phyloP scores from a whole-genome alignment of 2,329 filamentous ascomycete species.

The Calonectria pseudoturangicola region DNA sequence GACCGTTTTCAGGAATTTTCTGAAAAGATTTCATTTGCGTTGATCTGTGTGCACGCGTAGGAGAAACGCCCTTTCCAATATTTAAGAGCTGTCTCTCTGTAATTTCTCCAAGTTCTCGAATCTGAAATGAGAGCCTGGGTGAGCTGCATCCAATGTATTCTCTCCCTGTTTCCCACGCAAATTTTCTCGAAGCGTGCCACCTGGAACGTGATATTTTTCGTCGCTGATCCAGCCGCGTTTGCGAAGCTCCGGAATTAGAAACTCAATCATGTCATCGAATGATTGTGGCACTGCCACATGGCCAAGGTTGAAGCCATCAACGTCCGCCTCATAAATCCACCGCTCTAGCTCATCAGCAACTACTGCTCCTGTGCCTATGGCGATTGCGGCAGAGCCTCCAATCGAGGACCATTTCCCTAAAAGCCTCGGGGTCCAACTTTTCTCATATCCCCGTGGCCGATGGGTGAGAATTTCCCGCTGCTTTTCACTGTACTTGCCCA shows the following conservation, averaged over 20 bases:
- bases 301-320: slow-evolving; percentile 47
- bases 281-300: slow-evolving; percentile 40
- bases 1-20: no score
- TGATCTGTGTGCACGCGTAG: no score
- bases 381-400: slow-evolving; percentile 59
- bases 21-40: no score
- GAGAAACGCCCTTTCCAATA: no score
- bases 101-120: background rate
- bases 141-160: background rate
- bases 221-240: slow-evolving; percentile 34
- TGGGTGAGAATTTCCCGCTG: slow-evolving; percentile 49
- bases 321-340: slow-evolving; percentile 41
- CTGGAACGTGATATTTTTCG: slow-evolving; percentile 20
- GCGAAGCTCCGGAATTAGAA: slow-evolving; percentile 40
- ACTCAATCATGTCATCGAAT: slow-evolving; percentile 43
- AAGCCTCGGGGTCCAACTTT: slow-evolving; percentile 71
- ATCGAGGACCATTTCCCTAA: slow-evolving; percentile 73
- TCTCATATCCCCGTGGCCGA: background rate
- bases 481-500: slow-evolving; percentile 11
- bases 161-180: slow-evolving; percentile 1
- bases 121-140: background rate
- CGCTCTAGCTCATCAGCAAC: slow-evolving; percentile 46
- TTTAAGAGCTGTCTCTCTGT: no score
- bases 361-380: slow-evolving; percentile 40
- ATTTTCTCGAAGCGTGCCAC: slow-evolving; percentile 33